Conservation (phyloP, 768 basidiomycete genomes). For the Podaxis rugospora region DNA sequence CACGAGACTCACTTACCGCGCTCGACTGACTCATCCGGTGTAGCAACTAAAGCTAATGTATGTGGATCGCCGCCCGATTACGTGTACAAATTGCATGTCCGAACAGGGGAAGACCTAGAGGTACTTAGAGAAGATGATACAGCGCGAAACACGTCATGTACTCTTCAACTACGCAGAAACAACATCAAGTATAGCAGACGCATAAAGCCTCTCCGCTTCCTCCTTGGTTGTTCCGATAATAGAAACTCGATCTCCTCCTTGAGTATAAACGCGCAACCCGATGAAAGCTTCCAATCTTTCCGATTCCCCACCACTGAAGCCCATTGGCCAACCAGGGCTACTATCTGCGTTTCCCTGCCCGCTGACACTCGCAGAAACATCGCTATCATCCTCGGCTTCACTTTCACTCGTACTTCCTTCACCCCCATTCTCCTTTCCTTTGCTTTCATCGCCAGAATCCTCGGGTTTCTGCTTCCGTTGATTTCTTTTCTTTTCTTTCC, state of each 20-base stretch:
- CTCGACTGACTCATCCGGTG: no score
- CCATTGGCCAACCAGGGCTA: not conserved
- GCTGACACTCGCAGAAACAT: not conserved
- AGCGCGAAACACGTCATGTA: no score
- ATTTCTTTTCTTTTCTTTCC: not conserved
- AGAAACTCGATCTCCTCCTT: slow-evolving; percentile 1
- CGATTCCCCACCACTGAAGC: not conserved
- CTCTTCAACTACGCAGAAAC: not conserved
- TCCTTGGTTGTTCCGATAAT: slow-evolving; percentile 8
- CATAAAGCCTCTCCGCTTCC: not conserved
- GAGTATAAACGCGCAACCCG: slow-evolving; percentile 10
- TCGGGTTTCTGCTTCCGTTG: not conserved
- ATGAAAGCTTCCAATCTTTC: not conserved
- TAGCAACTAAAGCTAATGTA: no score
- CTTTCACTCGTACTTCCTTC: not conserved
- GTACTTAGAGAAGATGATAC: no score
- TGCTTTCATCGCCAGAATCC: not conserved
- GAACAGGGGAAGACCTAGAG: no score
- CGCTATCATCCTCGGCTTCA: not conserved
- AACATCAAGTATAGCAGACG: not conserved
- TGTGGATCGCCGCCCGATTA: no score
- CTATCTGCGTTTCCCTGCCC: not conserved
- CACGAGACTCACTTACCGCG: no score
- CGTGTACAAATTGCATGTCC: no score
- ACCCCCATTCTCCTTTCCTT: not conserved